phyloP scores from a whole-genome alignment of 1,139 yeast genomes.

The Pichia sp. region DNA sequence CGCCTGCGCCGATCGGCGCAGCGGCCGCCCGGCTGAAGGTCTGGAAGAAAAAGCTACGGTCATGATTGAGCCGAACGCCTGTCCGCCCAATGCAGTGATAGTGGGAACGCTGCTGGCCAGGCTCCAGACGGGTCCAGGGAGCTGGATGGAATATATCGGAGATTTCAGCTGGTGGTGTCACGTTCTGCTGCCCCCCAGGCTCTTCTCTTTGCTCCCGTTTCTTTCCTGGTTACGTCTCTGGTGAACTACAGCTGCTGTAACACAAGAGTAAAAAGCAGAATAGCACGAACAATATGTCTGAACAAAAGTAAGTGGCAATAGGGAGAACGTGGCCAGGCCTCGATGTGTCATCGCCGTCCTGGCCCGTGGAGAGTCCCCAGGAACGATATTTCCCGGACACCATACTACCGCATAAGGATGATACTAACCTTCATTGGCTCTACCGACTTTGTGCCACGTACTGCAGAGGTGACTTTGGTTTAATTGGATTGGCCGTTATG shows the following conservation, averaged over 20 bases:
- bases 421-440: slow-evolving; percentile 5
- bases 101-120: neutral
- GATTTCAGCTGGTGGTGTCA: neutral
- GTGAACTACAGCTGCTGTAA: too few relatives aligned
- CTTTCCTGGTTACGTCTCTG: neutral
- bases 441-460: neutral
- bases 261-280: neutral
- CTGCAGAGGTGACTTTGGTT: slow-evolving; percentile 89
- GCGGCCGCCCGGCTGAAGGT: neutral
- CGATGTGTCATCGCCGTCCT: neutral
- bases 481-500: slow-evolving; percentile 99
- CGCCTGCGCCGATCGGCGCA: neutral
- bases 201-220: neutral
- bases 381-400: neutral
- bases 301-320: slow-evolving; percentile 8
- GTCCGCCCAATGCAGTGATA: neutral
- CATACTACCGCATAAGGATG: neutral
- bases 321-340: too few relatives aligned
- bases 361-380: too few relatives aligned
- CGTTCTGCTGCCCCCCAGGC: neutral
- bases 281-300: slow-evolving; percentile 5
- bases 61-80: neutral
- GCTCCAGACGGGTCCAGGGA: neutral
- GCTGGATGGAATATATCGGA: neutral
- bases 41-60: neutral